Conservation (phyloP, 768 basidiomycete species). For the Leccinum aurantiacum region DNA sequence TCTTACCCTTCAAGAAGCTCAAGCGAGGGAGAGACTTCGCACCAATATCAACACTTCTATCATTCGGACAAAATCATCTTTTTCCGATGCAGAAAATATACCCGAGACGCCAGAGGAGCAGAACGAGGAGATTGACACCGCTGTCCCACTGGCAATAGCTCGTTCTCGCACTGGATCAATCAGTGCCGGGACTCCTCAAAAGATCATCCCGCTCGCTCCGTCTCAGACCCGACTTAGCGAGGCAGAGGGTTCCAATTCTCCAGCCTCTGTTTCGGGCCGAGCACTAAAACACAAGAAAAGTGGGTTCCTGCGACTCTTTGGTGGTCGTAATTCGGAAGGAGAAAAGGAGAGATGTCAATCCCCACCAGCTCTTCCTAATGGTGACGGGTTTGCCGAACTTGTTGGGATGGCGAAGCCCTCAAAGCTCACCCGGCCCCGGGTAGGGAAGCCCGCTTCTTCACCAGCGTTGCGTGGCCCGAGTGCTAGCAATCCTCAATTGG, state of each 20-base stretch:
- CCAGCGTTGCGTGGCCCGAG: constrained; percentile 33
- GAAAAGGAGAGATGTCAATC: constrained; percentile 41
- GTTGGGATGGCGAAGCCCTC: constrained; percentile 32
- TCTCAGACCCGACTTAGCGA: constrained; percentile 40
- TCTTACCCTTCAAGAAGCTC: constrained; percentile 77
- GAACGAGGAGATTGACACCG: constrained; percentile 27
- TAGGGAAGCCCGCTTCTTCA: constrained; percentile 45
- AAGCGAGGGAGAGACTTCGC: constrained; percentile 62
- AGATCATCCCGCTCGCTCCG: constrained; percentile 35
- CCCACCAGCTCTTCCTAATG: constrained; percentile 58
- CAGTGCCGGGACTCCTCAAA: constrained; percentile 59
- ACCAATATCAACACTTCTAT: constrained; percentile 40
- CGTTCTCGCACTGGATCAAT: constrained; percentile 56
- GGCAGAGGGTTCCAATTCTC: constrained; percentile 38
- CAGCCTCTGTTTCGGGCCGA: constrained; percentile 37
- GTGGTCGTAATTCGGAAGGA: constrained; percentile 39
- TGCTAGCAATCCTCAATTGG: constrained; percentile 17
- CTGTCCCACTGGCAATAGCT: constrained; percentile 12
- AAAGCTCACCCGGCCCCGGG: constrained; percentile 29
- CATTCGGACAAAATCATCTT: constrained; percentile 28
- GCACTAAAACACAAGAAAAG: constrained; percentile 75
- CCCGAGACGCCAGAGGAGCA: constrained; percentile 17
- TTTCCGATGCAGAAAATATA: constrained; percentile 36
- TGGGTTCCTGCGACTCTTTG: constrained; percentile 77
- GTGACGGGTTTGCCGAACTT: constrained; percentile 37